A percentile compares a stretch with the other conserved stretches of the same genome.
These are phyloP conservation scores for Chlorella sp. DNA, from an alignment of 139 green algal species.

Conservation along the genomic window DNA sequence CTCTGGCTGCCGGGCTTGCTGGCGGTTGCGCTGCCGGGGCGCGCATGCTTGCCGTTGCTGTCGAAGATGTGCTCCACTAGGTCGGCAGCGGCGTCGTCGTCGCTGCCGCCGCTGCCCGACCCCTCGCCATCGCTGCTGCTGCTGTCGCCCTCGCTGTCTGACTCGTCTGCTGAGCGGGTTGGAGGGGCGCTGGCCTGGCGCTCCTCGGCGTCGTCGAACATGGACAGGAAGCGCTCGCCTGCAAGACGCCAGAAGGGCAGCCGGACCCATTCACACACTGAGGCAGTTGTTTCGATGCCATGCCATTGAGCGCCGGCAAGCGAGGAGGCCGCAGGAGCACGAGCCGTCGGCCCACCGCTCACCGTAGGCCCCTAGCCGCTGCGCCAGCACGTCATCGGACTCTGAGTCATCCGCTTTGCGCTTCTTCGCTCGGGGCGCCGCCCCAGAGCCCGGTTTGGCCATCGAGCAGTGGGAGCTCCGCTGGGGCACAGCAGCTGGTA, in stretches of 20 bases:
- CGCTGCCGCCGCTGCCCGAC: not conserved
- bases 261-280: no score
- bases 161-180: not conserved
- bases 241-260: not conserved
- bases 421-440: not conserved
- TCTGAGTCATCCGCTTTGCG: not conserved
- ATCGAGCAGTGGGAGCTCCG: not conserved
- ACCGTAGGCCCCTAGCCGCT: constrained; percentile 23
- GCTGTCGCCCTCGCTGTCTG: not conserved
- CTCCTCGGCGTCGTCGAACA: constrained; percentile 57
- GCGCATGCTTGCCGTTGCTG: not conserved
- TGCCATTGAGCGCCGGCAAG: no score
- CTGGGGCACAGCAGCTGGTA: not conserved
- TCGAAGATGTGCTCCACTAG: constrained; percentile 40
- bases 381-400: not conserved
- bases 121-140: constrained; percentile 9
- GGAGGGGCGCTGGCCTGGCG: not conserved
- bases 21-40: not conserved
- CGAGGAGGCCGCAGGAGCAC: no score
- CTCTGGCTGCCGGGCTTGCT: not conserved
- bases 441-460: not conserved
- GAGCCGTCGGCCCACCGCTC: not conserved
- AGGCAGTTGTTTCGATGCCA: no score
- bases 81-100: not conserved
- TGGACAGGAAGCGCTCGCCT: constrained; percentile 62